A percentile compares a stretch with the other conserved stretches of the same genome.
phyloP scores from a whole-genome alignment of 75 land plant species.

The Adiantum capillusveneris region DNA sequence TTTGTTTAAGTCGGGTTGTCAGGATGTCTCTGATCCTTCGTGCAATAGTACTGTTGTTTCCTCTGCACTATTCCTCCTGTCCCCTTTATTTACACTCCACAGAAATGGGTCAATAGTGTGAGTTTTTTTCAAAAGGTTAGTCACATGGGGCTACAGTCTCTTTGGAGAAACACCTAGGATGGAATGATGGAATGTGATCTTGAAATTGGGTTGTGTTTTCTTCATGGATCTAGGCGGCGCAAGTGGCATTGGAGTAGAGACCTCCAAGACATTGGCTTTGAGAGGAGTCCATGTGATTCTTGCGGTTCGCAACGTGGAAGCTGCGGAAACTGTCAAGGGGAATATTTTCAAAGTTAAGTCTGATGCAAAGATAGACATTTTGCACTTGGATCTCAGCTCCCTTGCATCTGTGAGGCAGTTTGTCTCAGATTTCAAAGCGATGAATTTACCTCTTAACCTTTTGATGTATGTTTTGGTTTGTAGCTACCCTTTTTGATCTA shows the following conservation, averaged over 20 bases:
- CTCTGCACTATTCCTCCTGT: no score
- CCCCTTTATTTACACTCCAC: no score
- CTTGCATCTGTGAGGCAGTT: slow-evolving; percentile 35
- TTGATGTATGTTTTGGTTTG: slow-evolving; percentile 29
- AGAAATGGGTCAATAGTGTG: no score
- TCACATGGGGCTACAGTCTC: no score
- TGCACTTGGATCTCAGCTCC: slow-evolving; percentile 48
- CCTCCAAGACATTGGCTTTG: slow-evolving; percentile 45
- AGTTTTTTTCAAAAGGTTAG: no score
- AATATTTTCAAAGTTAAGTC: slow-evolving; percentile 16
- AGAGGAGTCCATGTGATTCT: slow-evolving; percentile 51
- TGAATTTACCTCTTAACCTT: slow-evolving; percentile 51
- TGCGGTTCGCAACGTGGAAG: slow-evolving; percentile 29
- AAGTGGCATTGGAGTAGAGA: slow-evolving; percentile 53
- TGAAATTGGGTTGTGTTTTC: no score
- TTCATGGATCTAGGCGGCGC: slow-evolving; percentile 43
- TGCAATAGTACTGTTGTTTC: no score
- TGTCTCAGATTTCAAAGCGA: slow-evolving; percentile 30
- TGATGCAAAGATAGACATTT: slow-evolving; percentile 28
- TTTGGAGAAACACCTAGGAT: no score
- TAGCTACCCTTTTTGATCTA: neutral
- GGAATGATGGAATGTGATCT: no score
- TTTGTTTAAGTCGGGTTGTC: no score
- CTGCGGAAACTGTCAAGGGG: slow-evolving; percentile 37
- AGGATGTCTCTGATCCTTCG: no score